phyloP scores from a whole-genome alignment of 2,329 filamentous ascomycete genomes.

The Sporothrix pallida region DNA sequence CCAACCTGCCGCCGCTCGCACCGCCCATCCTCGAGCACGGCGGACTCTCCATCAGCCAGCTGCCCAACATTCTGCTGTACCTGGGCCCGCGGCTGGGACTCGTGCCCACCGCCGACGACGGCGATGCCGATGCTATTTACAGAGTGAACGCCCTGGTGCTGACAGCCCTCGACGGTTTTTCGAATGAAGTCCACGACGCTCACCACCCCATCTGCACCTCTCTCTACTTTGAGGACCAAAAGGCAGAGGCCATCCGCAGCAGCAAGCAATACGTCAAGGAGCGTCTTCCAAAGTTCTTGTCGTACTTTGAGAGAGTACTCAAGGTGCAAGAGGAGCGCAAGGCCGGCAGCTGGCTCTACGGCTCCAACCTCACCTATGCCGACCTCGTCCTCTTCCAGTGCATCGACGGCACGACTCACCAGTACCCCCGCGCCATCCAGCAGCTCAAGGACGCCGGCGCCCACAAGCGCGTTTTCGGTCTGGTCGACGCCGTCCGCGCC shows the following conservation, averaged over 20 bases:
- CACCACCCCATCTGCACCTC: slow-evolving; percentile 71
- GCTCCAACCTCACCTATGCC: slow-evolving; percentile 69
- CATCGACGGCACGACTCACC: slow-evolving; percentile 65
- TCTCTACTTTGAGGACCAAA: slow-evolving; percentile 77
- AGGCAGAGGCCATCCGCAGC: slow-evolving; percentile 65
- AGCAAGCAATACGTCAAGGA: slow-evolving; percentile 63
- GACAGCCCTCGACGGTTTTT: slow-evolving; percentile 73
- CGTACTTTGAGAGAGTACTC: slow-evolving; percentile 72
- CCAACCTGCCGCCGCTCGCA: slow-evolving; percentile 69
- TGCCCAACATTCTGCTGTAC: slow-evolving; percentile 74
- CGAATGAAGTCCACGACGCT: slow-evolving; percentile 74
- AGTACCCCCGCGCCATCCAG: slow-evolving; percentile 71
- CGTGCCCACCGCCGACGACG: slow-evolving; percentile 54
- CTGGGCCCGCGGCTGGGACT: slow-evolving; percentile 66
- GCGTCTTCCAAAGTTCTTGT: slow-evolving; percentile 74
- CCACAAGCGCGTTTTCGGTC: slow-evolving; percentile 65
- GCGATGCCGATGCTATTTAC: slow-evolving; percentile 51
- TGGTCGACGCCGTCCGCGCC: slow-evolving; percentile 68
- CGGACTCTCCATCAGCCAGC: slow-evolving; percentile 68
- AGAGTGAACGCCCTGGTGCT: slow-evolving; percentile 68
- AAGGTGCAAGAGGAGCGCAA: slow-evolving; percentile 48
- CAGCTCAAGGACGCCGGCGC: slow-evolving; percentile 60
- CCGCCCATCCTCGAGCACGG: slow-evolving; percentile 70
- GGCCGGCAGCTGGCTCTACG: slow-evolving; percentile 62
- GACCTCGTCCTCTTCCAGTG: slow-evolving; percentile 76